phyloP scores from a whole-genome alignment of 2,329 filamentous ascomycete species.

The Scedosporium dehoogii region DNA sequence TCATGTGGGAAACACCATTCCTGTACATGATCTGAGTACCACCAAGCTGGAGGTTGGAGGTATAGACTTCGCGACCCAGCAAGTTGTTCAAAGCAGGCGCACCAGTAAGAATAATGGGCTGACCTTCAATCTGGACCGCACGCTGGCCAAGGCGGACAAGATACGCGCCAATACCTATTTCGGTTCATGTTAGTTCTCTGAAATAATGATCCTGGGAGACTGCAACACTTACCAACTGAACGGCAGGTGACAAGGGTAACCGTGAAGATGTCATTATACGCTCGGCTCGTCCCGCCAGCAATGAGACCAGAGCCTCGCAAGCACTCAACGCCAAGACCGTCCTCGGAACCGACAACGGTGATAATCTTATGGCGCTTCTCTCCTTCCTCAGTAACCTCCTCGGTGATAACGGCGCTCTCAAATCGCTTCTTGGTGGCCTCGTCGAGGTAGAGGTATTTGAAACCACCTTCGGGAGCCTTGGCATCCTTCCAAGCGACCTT shows the following conservation, averaged over 20 bases:
- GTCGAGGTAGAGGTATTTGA: slow-evolving; percentile 94
- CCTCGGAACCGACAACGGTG: slow-evolving; percentile 85
- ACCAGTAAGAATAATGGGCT: slow-evolving; percentile 97
- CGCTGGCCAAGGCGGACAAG: slow-evolving; percentile 96
- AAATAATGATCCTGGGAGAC: slow-evolving; percentile 11
- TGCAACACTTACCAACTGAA: slow-evolving; percentile 64
- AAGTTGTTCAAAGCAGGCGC: slow-evolving; percentile 97
- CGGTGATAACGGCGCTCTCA: slow-evolving; percentile 65
- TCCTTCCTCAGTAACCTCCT: slow-evolving; percentile 74
- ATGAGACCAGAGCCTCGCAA: slow-evolving; percentile 95
- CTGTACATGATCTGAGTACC: slow-evolving; percentile 99
- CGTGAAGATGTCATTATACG: slow-evolving; percentile 98
- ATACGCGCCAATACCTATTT: slow-evolving; percentile 83
- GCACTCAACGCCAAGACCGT: slow-evolving; percentile 96
- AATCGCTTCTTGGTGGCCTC: slow-evolving; percentile 80
- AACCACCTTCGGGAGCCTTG: slow-evolving; percentile 71
- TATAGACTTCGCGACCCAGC: slow-evolving; percentile 95
- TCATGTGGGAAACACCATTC: slow-evolving; percentile 99
- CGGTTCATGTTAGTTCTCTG: not conserved
- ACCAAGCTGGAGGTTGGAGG: slow-evolving; percentile 96
- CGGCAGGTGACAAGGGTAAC: slow-evolving; percentile 95
- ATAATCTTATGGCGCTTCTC: slow-evolving; percentile 91
- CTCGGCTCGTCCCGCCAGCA: slow-evolving; percentile 90
- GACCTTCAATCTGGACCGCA: slow-evolving; percentile 97
- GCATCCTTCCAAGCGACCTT: slow-evolving; percentile 92